Evolutionary conservation across 176 grass and related monocot genomes (phyloP).

Genomic region (Oryza glumipatula): DNA sequence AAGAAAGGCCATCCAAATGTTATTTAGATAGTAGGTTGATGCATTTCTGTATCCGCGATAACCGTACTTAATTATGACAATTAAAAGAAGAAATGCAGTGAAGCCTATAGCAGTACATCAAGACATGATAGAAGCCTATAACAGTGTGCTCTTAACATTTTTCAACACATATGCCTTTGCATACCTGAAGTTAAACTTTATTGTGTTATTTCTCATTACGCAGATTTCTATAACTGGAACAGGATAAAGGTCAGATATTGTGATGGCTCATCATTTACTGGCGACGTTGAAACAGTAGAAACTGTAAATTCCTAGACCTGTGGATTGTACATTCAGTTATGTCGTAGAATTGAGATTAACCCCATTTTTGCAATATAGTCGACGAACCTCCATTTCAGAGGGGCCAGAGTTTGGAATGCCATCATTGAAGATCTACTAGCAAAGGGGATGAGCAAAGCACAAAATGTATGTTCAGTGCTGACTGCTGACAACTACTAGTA

Average conservation of each 20-base stretch:
- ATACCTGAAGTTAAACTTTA: not conserved
- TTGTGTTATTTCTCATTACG: not conserved
- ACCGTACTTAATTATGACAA: not conserved
- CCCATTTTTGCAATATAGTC: constrained; percentile 44
- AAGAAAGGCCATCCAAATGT: no score
- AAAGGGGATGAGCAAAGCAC: constrained; percentile 71
- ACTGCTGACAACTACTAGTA: not conserved
- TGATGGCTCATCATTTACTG: constrained; percentile 84
- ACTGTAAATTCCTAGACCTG: constrained; percentile 30
- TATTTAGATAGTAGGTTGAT: no score
- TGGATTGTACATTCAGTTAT: not conserved
- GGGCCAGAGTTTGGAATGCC: constrained; percentile 71
- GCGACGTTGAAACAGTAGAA: constrained; percentile 62
- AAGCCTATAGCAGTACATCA: not conserved
- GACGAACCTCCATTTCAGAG: constrained; percentile 74
- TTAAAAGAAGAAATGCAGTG: not conserved
- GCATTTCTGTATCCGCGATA: not conserved
- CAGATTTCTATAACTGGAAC: constrained; percentile 94
- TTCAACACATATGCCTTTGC: not conserved
- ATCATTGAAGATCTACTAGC: constrained; percentile 78
- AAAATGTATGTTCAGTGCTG: constrained; percentile 54
- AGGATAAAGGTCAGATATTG: constrained; percentile 84
- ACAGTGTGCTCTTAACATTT: not conserved
- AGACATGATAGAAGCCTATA: not conserved
- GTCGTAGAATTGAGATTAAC: constrained; percentile 9